A percentile compares a stretch with the other conserved stretches of the same genome.
These are phyloP conservation scores for Coprinellus aureogranulatus DNA, from an alignment of 768 basidiomycete species.

Conservation along the genomic window DNA sequence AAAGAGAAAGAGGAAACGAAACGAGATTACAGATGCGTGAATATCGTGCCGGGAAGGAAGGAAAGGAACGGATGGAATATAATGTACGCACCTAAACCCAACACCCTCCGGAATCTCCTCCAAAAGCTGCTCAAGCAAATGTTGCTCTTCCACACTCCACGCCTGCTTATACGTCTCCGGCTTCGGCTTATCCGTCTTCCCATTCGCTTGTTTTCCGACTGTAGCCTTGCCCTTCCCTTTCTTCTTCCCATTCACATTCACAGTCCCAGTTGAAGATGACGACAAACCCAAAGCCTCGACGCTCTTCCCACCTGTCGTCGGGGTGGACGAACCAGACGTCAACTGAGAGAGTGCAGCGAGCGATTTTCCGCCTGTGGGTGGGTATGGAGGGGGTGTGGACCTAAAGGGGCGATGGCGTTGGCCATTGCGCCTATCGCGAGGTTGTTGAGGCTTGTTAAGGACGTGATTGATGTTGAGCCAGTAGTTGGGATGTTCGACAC, in stretches of 20 bases:
- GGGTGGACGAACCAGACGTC: background rate
- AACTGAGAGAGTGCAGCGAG: background rate
- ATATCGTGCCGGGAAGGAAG: background rate
- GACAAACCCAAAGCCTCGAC: no score
- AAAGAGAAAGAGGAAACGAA: background rate
- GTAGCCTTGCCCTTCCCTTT: background rate
- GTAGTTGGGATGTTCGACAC: no score
- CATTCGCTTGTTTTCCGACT: constrained; percentile 11
- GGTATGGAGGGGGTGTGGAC: no score
- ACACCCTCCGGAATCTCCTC: constrained; percentile 77
- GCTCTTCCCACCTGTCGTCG: background rate
- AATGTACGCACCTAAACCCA: constrained; percentile 68
- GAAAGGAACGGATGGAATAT: no score
- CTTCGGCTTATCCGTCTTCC: constrained; percentile 38
- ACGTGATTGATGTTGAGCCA: background rate
- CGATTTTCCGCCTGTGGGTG: background rate
- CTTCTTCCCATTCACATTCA: constrained; percentile 1
- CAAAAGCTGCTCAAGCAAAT: constrained; percentile 68
- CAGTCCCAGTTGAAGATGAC: background rate
- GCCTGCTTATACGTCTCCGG: constrained; percentile 81
- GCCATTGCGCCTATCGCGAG: constrained; percentile 1
- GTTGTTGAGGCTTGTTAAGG: background rate
- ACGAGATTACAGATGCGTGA: background rate
- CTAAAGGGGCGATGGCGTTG: constrained; percentile 9
- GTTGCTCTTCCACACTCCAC: constrained; percentile 76